A percentile compares a stretch with the other conserved stretches of the same genome.
phyloP scores from a whole-genome alignment of 345 rosid genomes.

The Linum trigynum region DNA sequence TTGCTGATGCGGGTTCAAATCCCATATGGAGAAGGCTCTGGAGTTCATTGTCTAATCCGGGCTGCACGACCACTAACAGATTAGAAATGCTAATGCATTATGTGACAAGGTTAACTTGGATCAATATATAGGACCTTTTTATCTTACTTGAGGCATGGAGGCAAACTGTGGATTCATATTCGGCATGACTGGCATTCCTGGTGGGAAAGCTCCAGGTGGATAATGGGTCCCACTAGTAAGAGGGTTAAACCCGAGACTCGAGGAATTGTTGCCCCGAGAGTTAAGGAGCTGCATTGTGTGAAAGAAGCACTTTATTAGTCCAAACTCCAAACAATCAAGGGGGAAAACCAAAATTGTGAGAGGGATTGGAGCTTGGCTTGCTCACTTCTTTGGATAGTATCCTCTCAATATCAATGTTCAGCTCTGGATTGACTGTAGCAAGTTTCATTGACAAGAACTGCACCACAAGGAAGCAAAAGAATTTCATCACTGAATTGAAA shows the following conservation, averaged over 20 bases:
- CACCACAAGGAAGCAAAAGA: conserved; percentile 7
- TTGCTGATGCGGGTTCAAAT: conserved; percentile 49
- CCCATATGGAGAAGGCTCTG: conserved; percentile 76
- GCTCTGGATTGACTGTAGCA: conserved; percentile 83
- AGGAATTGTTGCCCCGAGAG: conserved; percentile 36
- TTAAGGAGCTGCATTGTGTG: conserved; percentile 43
- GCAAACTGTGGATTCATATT: conserved; percentile 47
- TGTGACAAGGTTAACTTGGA: background rate
- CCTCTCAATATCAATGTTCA: conserved; percentile 60
- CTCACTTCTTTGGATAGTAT: conserved; percentile 80
- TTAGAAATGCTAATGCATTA: background rate
- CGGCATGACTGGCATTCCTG: conserved; percentile 39
- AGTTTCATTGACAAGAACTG: conserved; percentile 98
- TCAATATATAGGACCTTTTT: background rate
- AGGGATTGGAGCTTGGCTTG: conserved; percentile 1
- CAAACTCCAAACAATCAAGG: background rate
- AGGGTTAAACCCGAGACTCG: conserved; percentile 35
- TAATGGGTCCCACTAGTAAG: conserved; percentile 37
- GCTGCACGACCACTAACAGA: conserved; percentile 26
- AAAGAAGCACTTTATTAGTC: background rate
- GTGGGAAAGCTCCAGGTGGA: conserved; percentile 35
- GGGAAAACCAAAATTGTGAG: conserved; percentile 11
- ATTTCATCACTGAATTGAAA: background rate
- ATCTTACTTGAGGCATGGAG: conserved; percentile 49
- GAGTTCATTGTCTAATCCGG: conserved; percentile 51